Evolutionary conservation across 768 basidiomycete genomes (phyloP), one percentile per base, ranked within the genome.

Genomic region (Agaricus subrufescens): DNA sequence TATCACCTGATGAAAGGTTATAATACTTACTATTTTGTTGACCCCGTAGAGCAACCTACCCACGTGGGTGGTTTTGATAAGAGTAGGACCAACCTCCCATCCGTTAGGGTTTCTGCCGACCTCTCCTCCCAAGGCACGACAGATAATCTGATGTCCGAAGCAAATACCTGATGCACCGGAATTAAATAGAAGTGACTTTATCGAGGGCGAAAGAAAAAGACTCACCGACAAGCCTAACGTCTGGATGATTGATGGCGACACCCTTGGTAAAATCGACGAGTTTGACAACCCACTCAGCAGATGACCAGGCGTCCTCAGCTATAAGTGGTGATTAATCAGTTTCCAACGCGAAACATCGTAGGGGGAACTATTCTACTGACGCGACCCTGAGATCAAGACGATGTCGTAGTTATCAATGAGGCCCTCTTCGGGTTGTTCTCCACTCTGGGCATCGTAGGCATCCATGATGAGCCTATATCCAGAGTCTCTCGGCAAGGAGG

Each of bases 111-210:
- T 94, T 15, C 72, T 79, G 1, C 84, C 83, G 60, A 83, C 86
- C 55, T 77, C 67, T 9, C 83, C 87, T 7, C 89, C 94, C 40
- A 91, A 73, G 0, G 94, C 92, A 11, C 86, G 76, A 1, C 86
- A 81, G 57, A 95, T 59, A 57, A 65, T 63, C 50, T 94, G 92
- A 69, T 94, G 92, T 0, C 91, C 94, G 61, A 94, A 98, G 68
- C 95, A 98, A 46, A 97, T 89, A 0, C 92, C 88, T 89, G 62
- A 29, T 8, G 34, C 4, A 19, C 19, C 19, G 19, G 19, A 34
- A 34, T 7, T 34, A 34, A 34, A 8, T 6, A 34, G 34, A 11
- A 34, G 11, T 2, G 11, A 11, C 10, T 48, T 27, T 26, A 31
- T 19, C 4, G 2, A 14, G 15, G 31, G 6, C 3, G 6, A 3